Evolutionary conservation across 805 yeast genomes (phyloP), one percentile per base, ranked within the genome.

Genomic region (Schizosaccharomyces osmophilus): DNA sequence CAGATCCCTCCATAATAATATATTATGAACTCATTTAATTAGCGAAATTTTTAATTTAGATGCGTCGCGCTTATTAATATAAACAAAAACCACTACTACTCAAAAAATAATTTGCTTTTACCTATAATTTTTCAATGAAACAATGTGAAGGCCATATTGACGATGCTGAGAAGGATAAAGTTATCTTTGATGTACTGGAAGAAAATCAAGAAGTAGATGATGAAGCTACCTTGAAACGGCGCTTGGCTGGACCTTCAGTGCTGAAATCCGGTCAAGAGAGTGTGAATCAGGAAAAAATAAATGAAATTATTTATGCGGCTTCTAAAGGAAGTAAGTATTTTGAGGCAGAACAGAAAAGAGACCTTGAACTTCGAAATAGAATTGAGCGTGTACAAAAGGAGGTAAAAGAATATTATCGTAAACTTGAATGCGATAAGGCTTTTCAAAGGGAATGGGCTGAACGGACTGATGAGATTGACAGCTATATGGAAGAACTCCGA

Each of bases 141-240:
- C 41, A 36, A 36, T 36, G 41, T 8, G 17, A 45, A 45, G 24
- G 26, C 13, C 9, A 19, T 15, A 45, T 5, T 19, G 26, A 24
- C 2, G 51, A 45, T 6, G 2, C 8, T 19, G 26, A 19, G 98
- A 68, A 79, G 80, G 69, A 78, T 93, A 65, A 93, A 93, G 73
- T 97, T 97, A 9, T 73, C 93, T 63, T 83, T 83, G 67, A 85
- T 87, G 26, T 95, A 87, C 67, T 88, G 88, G 72, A 85, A 93
- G 55, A 85, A 93, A 29, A 79, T 85, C 69, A 85, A 84, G 69
- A 96, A 97, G 0, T 97, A 93, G 71, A 87, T 89, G 71, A 97
- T 90, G 73, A 79, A 96, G 70, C 89, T 90, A 0, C 72, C 89
- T 73, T 86, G 84, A 73, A 62, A 62, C 48, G 63, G 48, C 60